Evolutionary conservation across 352 stramenopile species (phyloP).

Genomic region (Phytopythium boreale): DNA sequence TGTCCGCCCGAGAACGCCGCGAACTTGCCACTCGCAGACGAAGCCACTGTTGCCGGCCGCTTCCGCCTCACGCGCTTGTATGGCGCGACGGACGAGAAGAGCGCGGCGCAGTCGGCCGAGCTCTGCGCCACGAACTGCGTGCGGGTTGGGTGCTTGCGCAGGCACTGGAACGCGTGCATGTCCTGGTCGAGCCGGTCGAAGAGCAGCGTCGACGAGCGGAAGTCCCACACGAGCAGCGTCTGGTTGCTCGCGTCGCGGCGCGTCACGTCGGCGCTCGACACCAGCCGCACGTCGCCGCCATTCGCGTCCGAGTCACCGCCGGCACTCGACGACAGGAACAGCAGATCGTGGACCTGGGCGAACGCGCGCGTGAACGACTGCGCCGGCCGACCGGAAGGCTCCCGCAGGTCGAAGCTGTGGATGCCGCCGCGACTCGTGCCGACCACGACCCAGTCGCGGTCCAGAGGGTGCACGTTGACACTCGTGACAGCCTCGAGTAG

Average conservation of each 20-base stretch:
- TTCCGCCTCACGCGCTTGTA: slow-evolving; percentile 42
- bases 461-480: slow-evolving; percentile 25
- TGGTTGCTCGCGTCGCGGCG: slow-evolving; percentile 50
- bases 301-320: not conserved
- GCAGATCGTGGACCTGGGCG: slow-evolving; percentile 50
- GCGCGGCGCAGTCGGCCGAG: slow-evolving; percentile 27
- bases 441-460: slow-evolving; percentile 27
- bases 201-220: slow-evolving; percentile 35
- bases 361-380: slow-evolving; percentile 24
- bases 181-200: slow-evolving; percentile 46
- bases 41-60: slow-evolving; percentile 2
- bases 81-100: slow-evolving; percentile 39
- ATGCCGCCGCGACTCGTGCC: slow-evolving; percentile 33
- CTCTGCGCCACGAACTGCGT: slow-evolving; percentile 48
- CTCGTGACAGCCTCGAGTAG: slow-evolving; percentile 26
- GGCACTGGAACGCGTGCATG: slow-evolving; percentile 38
- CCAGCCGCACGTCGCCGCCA: slow-evolving; percentile 24
- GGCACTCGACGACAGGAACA: slow-evolving; percentile 26
- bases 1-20: slow-evolving; percentile 28
- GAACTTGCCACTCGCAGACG: not conserved
- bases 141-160: slow-evolving; percentile 38
- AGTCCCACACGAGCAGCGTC: slow-evolving; percentile 68
- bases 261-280: slow-evolving; percentile 44
- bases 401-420: slow-evolving; percentile 34
- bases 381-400: not conserved